Percentiles rank a stretch among this genome's conserved stretches.
Evolutionary conservation across 495 filamentous ascomycete species (phyloP).

Genomic region (Saxispiralis lemnorum): DNA sequence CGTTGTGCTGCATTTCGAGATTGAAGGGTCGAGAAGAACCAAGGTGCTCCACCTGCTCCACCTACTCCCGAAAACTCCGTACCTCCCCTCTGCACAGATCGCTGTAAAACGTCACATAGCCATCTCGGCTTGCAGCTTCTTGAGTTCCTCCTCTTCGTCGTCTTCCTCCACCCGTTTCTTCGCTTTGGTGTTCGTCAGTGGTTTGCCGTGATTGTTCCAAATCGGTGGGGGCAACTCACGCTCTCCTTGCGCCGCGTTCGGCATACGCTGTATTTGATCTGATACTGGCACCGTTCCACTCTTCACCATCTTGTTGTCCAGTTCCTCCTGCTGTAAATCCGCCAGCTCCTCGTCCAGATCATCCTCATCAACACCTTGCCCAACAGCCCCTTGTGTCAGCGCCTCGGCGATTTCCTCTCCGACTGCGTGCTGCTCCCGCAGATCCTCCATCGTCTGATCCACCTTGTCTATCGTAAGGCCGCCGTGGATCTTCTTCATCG

Average conservation of each 20-base stretch:
- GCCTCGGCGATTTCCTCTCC: conserved; percentile 80
- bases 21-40: too few relatives aligned
- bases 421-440: conserved; percentile 79
- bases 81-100: too few relatives aligned
- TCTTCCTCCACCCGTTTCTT: conserved; percentile 46
- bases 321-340: conserved; percentile 59
- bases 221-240: conserved; percentile 36
- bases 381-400: conserved; percentile 54
- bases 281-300: conserved; percentile 62
- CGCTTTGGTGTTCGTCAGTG: conserved; percentile 28
- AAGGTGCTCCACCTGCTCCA: too few relatives aligned
- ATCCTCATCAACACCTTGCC: conserved; percentile 62
- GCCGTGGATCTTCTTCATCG: conserved; percentile 84
- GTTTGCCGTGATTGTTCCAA: neutral
- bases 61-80: too few relatives aligned
- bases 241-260: conserved; percentile 50
- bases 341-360: conserved; percentile 66
- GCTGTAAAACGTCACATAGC: conserved; percentile 46
- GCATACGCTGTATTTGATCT: conserved; percentile 54
- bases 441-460: conserved; percentile 84
- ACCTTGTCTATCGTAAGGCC: conserved; percentile 83
- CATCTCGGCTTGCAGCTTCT: conserved; percentile 92
- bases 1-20: too few relatives aligned
- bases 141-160: conserved; percentile 89
- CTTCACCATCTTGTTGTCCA: conserved; percentile 86